Evolutionary conservation across 345 rosid genomes (phyloP), one percentile per base, ranked within the genome.

Genomic region (Acer negundo): DNA sequence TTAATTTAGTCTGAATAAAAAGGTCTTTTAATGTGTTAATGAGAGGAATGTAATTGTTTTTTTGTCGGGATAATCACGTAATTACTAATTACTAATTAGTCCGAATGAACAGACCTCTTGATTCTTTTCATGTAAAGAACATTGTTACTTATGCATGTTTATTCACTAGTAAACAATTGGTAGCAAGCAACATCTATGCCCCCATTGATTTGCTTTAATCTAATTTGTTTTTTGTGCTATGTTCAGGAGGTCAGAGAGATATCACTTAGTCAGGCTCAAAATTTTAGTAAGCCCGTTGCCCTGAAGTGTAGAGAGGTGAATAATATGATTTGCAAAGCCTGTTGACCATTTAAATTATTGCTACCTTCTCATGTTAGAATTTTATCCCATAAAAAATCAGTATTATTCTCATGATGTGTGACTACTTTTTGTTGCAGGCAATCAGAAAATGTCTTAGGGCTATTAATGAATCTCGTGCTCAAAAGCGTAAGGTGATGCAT

Each of bases 381-480:
- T 42, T 19, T 40, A 49, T 62, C 44, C 40, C 47, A 10, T 13
- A 49, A 56, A 75, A 70, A 13, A 19, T 51, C 44, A 24, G 19
- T 16, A 6, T 5, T 20, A 31, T 20, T 68, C 72, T 13, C 22
- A 28, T 74, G 78, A 80, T 22, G 31, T 51, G 62, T 73, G 8
- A 47, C 67, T 79, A 53, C 78, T 77, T 49, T 70, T 76, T 40
- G 35, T 79, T 76, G 81, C 89, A 97, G 98, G 89, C 96, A 65
- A 88, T 94, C 85, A 86, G 90, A 81, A 97, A 93, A 86, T 87
- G 93, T 75, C 84, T 84, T 35, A 90, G 99, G 86, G 99, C 98
- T 72, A 97, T 94, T 67, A 94, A 97, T 78, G 97, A 94, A 78
- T 94, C 99, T 82, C 97, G 98, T 67, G 93, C 96, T 31, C 94